Evolutionary conservation across 1,284 basidiomycete species (phyloP).

Genomic region (Dichomitus squalens): DNA sequence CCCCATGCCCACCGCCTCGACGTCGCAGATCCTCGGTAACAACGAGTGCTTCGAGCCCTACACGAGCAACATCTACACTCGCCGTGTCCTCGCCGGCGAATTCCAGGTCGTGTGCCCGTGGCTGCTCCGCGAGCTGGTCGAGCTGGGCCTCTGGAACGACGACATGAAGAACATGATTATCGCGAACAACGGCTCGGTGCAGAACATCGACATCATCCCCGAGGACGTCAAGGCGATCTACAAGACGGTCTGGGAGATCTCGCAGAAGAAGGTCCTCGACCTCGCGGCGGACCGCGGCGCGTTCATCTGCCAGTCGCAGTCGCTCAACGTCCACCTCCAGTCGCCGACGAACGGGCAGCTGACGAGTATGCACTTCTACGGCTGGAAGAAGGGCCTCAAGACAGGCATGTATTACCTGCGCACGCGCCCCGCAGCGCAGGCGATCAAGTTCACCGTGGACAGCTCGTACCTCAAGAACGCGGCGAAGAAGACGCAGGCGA

Average conservation of each 20-base stretch:
- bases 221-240: slow-evolving; percentile 94
- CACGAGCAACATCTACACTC: slow-evolving; percentile 98
- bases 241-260: slow-evolving; percentile 99
- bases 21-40: slow-evolving; percentile 97
- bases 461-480: slow-evolving; percentile 71
- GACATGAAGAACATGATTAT: slow-evolving; percentile 99
- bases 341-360: slow-evolving; percentile 93
- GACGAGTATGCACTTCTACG: slow-evolving; percentile 99
- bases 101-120: slow-evolving; percentile 99
- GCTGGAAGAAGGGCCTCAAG: slow-evolving; percentile 99
- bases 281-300: slow-evolving; percentile 98
- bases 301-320: slow-evolving; percentile 95
- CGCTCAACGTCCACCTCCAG: slow-evolving; percentile 92
- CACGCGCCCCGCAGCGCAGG: slow-evolving; percentile 92
- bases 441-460: slow-evolving; percentile 98
- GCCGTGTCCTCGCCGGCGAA: slow-evolving; percentile 98
- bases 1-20: slow-evolving; percentile 99
- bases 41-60: slow-evolving; percentile 99
- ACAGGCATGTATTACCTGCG: slow-evolving; percentile 98
- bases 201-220: slow-evolving; percentile 87
- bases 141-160: slow-evolving; percentile 95
- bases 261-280: slow-evolving; percentile 98
- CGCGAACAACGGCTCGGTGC: slow-evolving; percentile 94
- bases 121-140: slow-evolving; percentile 96
- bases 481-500: slow-evolving; percentile 58